Percentiles rank a stretch among this genome's conserved stretches.
Evolutionary conservation across 2,329 filamentous ascomycete species (phyloP).

Genomic region (Fulvia fulva): DNA sequence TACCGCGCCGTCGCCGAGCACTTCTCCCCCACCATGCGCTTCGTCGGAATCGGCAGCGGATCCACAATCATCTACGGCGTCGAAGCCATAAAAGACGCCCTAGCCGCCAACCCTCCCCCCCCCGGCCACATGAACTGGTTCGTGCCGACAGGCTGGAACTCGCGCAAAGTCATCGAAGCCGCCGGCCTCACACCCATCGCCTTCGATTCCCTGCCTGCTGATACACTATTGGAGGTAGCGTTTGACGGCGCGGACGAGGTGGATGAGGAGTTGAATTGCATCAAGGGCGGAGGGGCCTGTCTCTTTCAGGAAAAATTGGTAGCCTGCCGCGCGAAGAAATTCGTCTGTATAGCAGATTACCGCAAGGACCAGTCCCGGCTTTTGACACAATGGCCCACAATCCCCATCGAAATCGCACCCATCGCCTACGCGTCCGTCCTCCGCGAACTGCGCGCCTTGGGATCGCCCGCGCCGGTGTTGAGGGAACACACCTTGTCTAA

Average conservation of each 20-base stretch:
- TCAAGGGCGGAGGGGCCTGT: conserved; percentile 97
- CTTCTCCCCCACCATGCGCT: conserved; percentile 59
- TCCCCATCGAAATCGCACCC: conserved; percentile 92
- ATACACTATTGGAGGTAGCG: conserved; percentile 71
- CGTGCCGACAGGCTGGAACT: conserved; percentile 88
- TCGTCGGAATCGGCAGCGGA: conserved; percentile 75
- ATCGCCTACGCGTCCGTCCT: conserved; percentile 76
- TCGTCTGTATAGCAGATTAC: conserved; percentile 59
- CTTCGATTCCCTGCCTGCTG: conserved; percentile 68
- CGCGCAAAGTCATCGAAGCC: conserved; percentile 75
- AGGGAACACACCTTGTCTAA: conserved; percentile 71
- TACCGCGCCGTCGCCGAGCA: conserved; percentile 70
- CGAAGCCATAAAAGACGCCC: conserved; percentile 66
- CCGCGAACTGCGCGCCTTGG: conserved; percentile 65
- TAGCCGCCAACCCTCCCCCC: conserved; percentile 38
- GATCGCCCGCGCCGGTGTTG: conserved; percentile 66
- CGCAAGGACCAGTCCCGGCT: conserved; percentile 80
- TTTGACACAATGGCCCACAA: conserved; percentile 70
- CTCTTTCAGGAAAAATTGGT: conserved; percentile 97
- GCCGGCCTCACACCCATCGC: conserved; percentile 73
- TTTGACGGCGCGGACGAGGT: conserved; percentile 98
- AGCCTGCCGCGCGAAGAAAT: conserved; percentile 52
- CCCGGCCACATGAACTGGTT: conserved; percentile 69
- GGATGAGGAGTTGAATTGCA: conserved; percentile 89
- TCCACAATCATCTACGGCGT: conserved; percentile 82